Evolutionary conservation across 768 basidiomycete genomes (phyloP), one percentile per base, ranked within the genome.

Genomic region (Suillus lakei): DNA sequence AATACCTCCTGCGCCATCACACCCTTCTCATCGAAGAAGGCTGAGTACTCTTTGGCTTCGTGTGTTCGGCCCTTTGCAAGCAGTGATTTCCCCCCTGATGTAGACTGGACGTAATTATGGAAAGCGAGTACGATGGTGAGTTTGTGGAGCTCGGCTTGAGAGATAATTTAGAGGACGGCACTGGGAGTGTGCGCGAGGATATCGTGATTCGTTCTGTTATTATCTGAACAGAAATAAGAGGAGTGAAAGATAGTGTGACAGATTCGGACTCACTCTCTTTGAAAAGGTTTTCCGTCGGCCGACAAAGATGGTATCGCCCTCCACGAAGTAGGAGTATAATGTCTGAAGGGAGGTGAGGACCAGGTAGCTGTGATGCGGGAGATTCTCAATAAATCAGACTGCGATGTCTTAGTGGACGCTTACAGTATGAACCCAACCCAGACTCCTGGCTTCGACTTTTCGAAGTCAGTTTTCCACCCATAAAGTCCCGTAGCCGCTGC

Each of bases 221-320:
- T 73, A 98, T 97, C 91, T 96, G 76, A 8, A 28, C 48, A 65
- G 48, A 46, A 66, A 26, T 36, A 50, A 65, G 60, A 55, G 44
- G 60, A 10, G 48, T 15, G 32, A 59, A 28, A 59, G 34, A 64
- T 18, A 28, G n/a, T 48, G 32, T 18, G 32, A 53, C 32, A n/a
- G 32, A 5, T 9, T 41, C 46, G 56, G 30, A 81, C 89, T 65
- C 69, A 94, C 93, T 65, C 93, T 85, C 76, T 93, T 95, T 16
- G 92, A 92, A 67, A 97, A 88, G 18, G 92, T 91, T 79, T 96
- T 95, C 68, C 95, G 88, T 74, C 91, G 93, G 43, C 96, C 96
- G 28, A 92, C 88, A 73, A 95, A 98, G 66, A 97, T 88, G 60
- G 87, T 90, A 64, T 92, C 84, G 39, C 90, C 89, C 75, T 96